phyloP scores from a whole-genome alignment of 768 basidiomycete genomes.

The Hemileccinum rubropunctum region DNA sequence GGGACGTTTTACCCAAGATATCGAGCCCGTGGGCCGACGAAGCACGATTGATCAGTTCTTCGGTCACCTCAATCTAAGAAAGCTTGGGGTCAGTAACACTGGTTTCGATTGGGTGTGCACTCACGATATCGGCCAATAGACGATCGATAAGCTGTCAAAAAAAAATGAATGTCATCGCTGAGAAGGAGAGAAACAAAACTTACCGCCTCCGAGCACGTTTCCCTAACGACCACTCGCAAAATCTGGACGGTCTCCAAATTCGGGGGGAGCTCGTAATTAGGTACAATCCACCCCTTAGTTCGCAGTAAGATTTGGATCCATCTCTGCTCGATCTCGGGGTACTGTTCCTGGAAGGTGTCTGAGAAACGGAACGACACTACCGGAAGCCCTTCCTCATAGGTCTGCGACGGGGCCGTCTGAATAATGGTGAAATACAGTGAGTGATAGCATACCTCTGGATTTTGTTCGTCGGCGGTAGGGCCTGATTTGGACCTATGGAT shows the following conservation, averaged over 20 bases:
- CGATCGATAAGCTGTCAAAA: constrained; percentile 52
- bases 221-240: constrained; percentile 60
- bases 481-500: constrained; percentile 44
- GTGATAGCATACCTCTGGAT: constrained; percentile 48
- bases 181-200: constrained; percentile 24
- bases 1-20: constrained; percentile 33
- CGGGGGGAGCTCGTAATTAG: constrained; percentile 60
- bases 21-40: constrained; percentile 54
- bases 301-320: constrained; percentile 54
- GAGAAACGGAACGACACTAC: constrained; percentile 57
- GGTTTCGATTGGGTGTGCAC: constrained; percentile 21
- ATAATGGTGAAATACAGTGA: not conserved
- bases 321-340: constrained; percentile 57
- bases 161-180: constrained; percentile 26
- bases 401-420: constrained; percentile 17
- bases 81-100: not conserved
- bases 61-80: constrained; percentile 59
- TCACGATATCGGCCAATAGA: constrained; percentile 66
- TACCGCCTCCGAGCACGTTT: constrained; percentile 51
- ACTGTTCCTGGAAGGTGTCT: constrained; percentile 46
- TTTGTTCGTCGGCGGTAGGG: constrained; percentile 43
- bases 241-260: constrained; percentile 50
- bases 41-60: constrained; percentile 47
- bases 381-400: constrained; percentile 49
- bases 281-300: constrained; percentile 55